Evolutionary conservation across 169 alveolate species (phyloP), one percentile per base, ranked within the genome.

Genomic region (Toxoplasma gondii): DNA sequence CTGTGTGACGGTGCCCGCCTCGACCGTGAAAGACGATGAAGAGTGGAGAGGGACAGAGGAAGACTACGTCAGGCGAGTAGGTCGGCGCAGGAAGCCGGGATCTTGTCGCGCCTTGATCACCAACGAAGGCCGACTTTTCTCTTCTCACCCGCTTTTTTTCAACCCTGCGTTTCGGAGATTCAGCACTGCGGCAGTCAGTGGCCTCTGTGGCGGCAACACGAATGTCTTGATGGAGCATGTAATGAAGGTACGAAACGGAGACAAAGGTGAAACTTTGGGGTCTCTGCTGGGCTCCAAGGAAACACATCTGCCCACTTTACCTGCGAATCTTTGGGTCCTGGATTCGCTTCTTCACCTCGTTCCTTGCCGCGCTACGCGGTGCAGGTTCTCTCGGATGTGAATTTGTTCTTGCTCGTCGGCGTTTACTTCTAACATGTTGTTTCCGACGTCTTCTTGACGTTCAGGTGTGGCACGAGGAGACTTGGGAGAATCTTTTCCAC

Each of bases 191-290:
- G 90, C 90, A 12, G 90, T 43, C 34, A 82, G 90, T 43, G 90
- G 90, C 36, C 38, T 38, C 69, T 82, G 90, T 24, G 90, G 90
- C 36, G 90, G 90, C 58, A 82, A 82, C 67, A 82, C 90, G 24
- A 82, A 82, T 36, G 41, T 82, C 90, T 10, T 82, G 17, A 82
- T 82, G 90, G 90, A 82, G 90, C 90, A 82, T 67, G 90, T 82
- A 29, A 82, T 82, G 90, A 43, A 82, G 54, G 90, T 82, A 31
- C 31, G 90, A 38, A n/a, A n/a, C n/a, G n/a, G n/a, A 19, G 84
- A 64, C 74, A 4, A 27, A 31, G 22, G 7, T 49, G 58, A 49
- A 7, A 7, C 58, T 49, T 49, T 4, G 58, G 22, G 58, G 58
- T 49, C 12, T 49, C 58, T 49, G 58, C 12, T 49, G 4, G 4